phyloP scores from a whole-genome alignment of 345 rosid species.

The Populus tremula region DNA sequence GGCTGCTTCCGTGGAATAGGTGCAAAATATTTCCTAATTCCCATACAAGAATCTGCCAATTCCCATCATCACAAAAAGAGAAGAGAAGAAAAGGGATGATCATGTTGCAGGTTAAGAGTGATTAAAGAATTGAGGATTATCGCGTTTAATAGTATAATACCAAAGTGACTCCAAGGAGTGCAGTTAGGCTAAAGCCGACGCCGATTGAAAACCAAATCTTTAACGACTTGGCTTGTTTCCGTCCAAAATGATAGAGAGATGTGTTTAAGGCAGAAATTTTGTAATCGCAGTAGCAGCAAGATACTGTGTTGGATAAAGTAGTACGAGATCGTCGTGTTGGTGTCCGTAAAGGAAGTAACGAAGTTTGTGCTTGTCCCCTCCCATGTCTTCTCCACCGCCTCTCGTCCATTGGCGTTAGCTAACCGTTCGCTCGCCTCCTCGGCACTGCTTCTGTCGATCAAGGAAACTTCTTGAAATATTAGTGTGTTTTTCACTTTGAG shows the following conservation, averaged over 20 bases:
- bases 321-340: background rate
- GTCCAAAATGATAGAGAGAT: conserved; percentile 57
- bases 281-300: conserved; percentile 55
- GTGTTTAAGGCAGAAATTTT: conserved; percentile 46
- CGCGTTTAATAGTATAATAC: conserved; percentile 8
- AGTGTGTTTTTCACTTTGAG: too few relatives aligned
- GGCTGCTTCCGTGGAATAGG: conserved; percentile 5
- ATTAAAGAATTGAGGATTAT: background rate
- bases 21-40: conserved; percentile 12
- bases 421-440: too few relatives aligned
- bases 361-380: conserved; percentile 14
- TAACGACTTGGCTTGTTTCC: conserved; percentile 45
- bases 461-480: too few relatives aligned
- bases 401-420: conserved; percentile 12
- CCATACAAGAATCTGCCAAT: conserved; percentile 35
- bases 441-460: too few relatives aligned
- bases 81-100: background rate
- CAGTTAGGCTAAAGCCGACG: conserved; percentile 58
- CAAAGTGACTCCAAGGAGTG: conserved; percentile 48
- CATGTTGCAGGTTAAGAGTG: background rate
- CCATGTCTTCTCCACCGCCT: conserved; percentile 36
- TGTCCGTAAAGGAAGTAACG: conserved; percentile 14
- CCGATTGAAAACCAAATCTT: conserved; percentile 81
- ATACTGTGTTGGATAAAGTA: conserved; percentile 21
- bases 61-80: background rate